Conservation (phyloP, 2,329 filamentous ascomycete species). For the Colletotrichum liriopes region DNA sequence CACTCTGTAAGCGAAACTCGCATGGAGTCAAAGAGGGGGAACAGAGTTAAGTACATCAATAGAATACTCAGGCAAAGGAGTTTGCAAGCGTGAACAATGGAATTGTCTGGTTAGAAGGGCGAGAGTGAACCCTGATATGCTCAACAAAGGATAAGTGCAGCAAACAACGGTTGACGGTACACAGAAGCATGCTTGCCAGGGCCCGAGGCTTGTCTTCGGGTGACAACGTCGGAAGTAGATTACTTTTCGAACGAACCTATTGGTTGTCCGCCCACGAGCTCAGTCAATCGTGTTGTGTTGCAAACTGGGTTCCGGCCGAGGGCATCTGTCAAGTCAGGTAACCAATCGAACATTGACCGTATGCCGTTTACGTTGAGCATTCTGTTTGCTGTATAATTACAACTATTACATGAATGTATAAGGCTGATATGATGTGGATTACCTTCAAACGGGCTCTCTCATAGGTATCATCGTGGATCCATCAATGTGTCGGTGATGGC, state of each 20-base stretch:
- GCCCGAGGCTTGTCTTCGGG: neutral
- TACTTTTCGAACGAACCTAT: neutral
- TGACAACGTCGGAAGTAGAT: neutral
- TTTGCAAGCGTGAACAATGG: neutral
- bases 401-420: neutral
- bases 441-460: no score
- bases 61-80: neutral
- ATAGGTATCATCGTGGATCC: neutral
- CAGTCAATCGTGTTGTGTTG: neutral
- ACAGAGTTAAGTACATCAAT: neutral
- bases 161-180: constrained; percentile 3
- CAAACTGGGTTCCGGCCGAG: neutral
- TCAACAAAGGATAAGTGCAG: constrained; percentile 10
- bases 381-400: neutral
- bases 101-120: neutral
- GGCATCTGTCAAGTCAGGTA: neutral
- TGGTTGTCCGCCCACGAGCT: neutral
- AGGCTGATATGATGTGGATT: no score
- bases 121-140: neutral
- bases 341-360: neutral
- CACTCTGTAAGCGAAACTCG: neutral
- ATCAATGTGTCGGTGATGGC: no score
- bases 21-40: neutral
- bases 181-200: neutral
- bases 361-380: neutral